phyloP scores from a whole-genome alignment of 495 filamentous ascomycete species.

The Podospora australis region DNA sequence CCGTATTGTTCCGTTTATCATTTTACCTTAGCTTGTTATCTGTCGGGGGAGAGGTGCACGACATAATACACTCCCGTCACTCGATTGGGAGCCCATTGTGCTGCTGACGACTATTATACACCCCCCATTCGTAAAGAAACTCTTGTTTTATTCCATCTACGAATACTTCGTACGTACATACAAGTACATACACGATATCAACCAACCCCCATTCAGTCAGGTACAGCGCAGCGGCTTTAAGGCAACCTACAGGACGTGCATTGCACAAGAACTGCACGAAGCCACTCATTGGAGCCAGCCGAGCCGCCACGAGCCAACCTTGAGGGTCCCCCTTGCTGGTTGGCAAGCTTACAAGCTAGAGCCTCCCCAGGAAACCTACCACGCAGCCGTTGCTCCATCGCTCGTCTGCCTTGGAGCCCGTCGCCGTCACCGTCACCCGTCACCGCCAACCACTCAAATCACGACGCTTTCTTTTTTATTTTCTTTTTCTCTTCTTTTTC shows the following conservation, averaged over 20 bases:
- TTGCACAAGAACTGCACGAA: too few species aligned
- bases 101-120: too few species aligned
- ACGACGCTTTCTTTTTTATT: neutral
- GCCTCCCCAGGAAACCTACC: neutral
- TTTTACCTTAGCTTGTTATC: neutral
- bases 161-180: too few species aligned
- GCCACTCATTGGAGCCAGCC: conserved; percentile 16
- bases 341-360: neutral
- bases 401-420: conserved; percentile 21
- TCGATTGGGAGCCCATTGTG: too few species aligned
- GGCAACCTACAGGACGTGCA: too few species aligned
- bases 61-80: neutral
- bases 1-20: too few species aligned
- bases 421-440: conserved; percentile 7
- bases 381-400: conserved; percentile 5
- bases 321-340: neutral
- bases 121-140: too few species aligned
- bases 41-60: neutral
- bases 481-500: conserved; percentile 1
- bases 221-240: too few species aligned
- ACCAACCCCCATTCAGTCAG: too few species aligned
- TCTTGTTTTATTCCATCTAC: too few species aligned
- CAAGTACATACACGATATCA: too few species aligned
- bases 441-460: conserved; percentile 33
- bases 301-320: conserved; percentile 11